Conservation (phyloP, 179 eudicot species). For the Beta lomatogona region DNA sequence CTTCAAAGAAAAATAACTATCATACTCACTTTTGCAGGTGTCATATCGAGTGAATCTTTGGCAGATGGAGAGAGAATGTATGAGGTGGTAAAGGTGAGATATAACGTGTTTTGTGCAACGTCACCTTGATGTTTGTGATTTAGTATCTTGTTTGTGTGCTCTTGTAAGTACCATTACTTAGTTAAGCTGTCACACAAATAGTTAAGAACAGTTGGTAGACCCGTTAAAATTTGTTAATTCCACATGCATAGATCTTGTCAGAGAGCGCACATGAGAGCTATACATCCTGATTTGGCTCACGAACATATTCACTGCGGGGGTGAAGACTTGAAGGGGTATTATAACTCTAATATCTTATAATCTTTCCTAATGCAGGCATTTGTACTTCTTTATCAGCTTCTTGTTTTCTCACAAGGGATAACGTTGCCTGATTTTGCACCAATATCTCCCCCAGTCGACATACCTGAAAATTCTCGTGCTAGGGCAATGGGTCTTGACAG, state of each 20-base stretch:
- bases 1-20: slow-evolving; percentile 10
- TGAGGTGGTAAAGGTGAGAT: slow-evolving; percentile 80
- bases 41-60: slow-evolving; percentile 63
- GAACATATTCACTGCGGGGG: background rate
- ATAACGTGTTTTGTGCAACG: background rate
- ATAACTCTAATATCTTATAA: background rate
- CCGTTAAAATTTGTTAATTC: background rate
- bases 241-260: background rate
- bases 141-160: background rate
- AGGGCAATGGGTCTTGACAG: slow-evolving; percentile 54
- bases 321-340: background rate
- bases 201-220: background rate
- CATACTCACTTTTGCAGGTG: slow-evolving; percentile 42
- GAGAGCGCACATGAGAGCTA: background rate
- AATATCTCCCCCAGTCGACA: slow-evolving; percentile 41
- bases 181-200: background rate
- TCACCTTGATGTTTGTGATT: background rate
- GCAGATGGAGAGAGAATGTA: slow-evolving; percentile 81
- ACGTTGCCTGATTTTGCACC: slow-evolving; percentile 75
- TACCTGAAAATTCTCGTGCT: slow-evolving; percentile 59
- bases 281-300: background rate
- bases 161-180: background rate
- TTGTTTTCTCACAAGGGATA: slow-evolving; percentile 66
- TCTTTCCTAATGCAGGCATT: slow-evolving; percentile 51
- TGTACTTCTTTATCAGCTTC: slow-evolving; percentile 85